Base-by-base conservation (phyloP, 192 early-diverging fungal genomes). In the Coemansia sp. region DNA sequence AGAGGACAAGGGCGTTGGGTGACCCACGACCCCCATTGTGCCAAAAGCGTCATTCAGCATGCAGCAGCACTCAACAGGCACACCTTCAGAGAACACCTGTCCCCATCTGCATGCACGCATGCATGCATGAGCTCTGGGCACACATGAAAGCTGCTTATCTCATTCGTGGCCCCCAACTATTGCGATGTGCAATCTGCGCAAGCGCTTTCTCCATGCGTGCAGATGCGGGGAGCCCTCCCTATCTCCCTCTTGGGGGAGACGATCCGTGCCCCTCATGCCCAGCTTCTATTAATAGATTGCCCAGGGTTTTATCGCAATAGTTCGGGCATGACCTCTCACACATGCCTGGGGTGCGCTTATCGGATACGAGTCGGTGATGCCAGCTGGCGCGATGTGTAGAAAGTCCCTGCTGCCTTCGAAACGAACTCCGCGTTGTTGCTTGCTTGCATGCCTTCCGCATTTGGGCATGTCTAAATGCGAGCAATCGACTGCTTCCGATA, bases 121-220 rank as follows among this genome's bases (percentile, higher is more conserved):
- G 53, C 53, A 31, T 34, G 26, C 53, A 16, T 51, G 48, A 24
- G 48, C 48, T 51, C 24, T 51, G 48, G 48, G 48, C 48, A 51
- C 11, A 51, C 48, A 51, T 11, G 48, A 14, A 11, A 10, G 1
- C 14, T 16, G 53, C 53, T 34, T 35, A 48, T 62, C 31, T 62
- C 18, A 45, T 58, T 38, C 63, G 46, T 63, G 33, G 18, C 28
- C 53, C 38, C 63, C 63, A 65, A 65, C 43, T 65, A 40, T 57
- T 45, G 28, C 38, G 63, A 38, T 34, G 53, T 34, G n/a, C 53
- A 31, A 56, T 28, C 53, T 56, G 53, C 53, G 20, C 28, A 21
- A 20, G 63, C 35, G 31, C 31, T 31, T 4, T 31, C 31, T 31
- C 31, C 31, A 31, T 31, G 53, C 38, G n/a, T 16, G 50, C 48